Evolutionary conservation across 2,329 filamentous ascomycete species (phyloP), one percentile per base, ranked within the genome.

Genomic region (Botryosphaeria dothidea): DNA sequence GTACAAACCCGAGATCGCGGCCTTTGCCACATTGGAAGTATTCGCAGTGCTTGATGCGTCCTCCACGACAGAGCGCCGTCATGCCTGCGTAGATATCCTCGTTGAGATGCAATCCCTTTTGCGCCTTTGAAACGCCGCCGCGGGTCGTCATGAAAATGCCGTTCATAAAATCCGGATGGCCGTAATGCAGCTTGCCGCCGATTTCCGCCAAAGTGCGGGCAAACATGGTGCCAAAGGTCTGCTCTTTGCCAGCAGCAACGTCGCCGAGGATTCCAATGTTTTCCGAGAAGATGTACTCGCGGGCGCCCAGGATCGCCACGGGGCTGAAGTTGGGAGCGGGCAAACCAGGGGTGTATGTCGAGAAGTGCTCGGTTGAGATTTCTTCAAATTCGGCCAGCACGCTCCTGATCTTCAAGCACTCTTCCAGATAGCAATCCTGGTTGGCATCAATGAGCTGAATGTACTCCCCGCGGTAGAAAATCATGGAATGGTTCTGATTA

Each of bases 71-170:
- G 36, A 98, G 81, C 67, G 95, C 95, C 75, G 89, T 98, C 95
- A 99, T 99, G 86, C 95, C 95, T 69, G 93, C 93, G 78, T 97
- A 99, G 80, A 99, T 99, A 90, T 99, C 95, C 79, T 99, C 95
- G 86, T 99, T 99, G 71, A 99, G 82, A 79, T 99, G 95, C 17
- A 99, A 85, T 82, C 95, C 95, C 80, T 99, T 99, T 73, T 99
- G 95, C 66, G 95, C 95, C 81, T 99, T 99, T 69, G 95, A 99
- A 7, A 99, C 94, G 87, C 95, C 95, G 75, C 95, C 95, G 79
- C 95, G 92, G 67, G 95, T 99, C 1, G 89, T 96, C 95, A 99
- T 99, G 85, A 97, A 99, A 68, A 97, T 94, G 79, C 92, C 95
- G 77, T 99, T 99, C 67, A 99, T 86, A 88, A 99, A 99, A 91